These are phyloP conservation scores for Venturia nashicola DNA, from an alignment of 2,329 filamentous ascomycete species.

Conservation along the genomic window DNA sequence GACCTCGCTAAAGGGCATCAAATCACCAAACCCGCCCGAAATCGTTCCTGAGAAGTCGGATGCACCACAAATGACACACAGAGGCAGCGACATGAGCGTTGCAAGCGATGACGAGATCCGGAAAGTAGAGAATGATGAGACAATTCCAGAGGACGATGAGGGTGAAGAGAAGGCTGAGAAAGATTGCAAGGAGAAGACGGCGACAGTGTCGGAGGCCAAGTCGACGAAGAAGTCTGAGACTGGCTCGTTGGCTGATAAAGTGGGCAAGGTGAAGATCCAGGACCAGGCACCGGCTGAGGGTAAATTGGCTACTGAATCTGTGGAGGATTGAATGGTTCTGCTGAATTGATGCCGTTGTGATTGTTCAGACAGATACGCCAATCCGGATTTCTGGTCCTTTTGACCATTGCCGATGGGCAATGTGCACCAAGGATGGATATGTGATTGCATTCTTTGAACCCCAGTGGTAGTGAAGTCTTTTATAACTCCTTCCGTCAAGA, in stretches of 20 bases:
- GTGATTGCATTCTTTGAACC: too few species aligned
- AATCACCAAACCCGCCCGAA: not conserved
- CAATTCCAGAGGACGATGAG: constrained; percentile 18
- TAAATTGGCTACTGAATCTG: not conserved
- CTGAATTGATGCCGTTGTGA: not conserved
- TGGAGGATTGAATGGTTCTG: not conserved
- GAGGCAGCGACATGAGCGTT: constrained; percentile 16
- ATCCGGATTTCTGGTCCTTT: too few species aligned
- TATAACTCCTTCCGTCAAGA: too few species aligned
- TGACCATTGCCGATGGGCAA: too few species aligned
- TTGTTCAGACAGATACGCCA: too few species aligned
- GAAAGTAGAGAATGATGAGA: constrained; percentile 18
- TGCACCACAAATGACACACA: constrained; percentile 12
- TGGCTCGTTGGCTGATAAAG: not conserved
- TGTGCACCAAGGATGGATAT: too few species aligned
- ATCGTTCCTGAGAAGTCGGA: constrained; percentile 3
- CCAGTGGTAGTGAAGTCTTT: too few species aligned
- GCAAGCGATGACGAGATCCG: constrained; percentile 20
- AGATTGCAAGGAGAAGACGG: constrained; percentile 1
- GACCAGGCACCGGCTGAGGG: constrained; percentile 5
- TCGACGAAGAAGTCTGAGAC: not conserved
- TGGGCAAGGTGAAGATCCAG: constrained; percentile 6
- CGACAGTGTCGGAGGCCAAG: not conserved
- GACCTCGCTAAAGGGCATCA: not conserved
- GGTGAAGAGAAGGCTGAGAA: constrained; percentile 5